Evolutionary conservation across 2,329 filamentous ascomycete genomes (phyloP), one percentile per base, ranked within the genome.

Genomic region (Lecanosticta acicola): DNA sequence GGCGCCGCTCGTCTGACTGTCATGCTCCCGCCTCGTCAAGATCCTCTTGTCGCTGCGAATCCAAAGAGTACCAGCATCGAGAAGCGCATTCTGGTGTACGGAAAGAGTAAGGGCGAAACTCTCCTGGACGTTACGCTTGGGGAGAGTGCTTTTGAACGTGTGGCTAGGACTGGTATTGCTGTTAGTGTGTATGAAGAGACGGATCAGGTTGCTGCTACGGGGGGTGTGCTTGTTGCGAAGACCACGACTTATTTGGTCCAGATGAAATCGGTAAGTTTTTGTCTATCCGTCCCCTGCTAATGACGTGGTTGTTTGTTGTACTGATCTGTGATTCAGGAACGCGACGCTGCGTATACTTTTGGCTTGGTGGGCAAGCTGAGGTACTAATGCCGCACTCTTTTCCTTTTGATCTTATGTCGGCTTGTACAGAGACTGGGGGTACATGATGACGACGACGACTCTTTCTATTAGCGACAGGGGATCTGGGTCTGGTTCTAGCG

Each of bases 1-100:
- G 91, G 93, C 54, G 83, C 87, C 57, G 94, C 89, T 49, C 76
- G 81, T 32, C 71, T 98, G 49, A 87, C 85, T 13, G 88, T 98
- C 59, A 81, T 89, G 63, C 79, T 81, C 14, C 85, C 87, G n/a
- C 83, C 75, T 41, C 64, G 66, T 14, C 46, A 61, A 39, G 51
- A 62, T 55, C 37, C 63, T 32, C 43, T 53, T 32, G 40, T 59
- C 24, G 66, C 68, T 3, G 67, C 67, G 5, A 59, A 61, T 17
- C 65, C 68, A 13, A 52, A 48, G 51, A 66, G 47, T 33, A 78
- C 77, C 57, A 66, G 53, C 73, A 70, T 85, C 53, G 86, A 94
- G 70, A 96, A 96, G 71, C 83, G 91, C 7, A 81, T 98, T 48
- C 73, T 94, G 13, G 82, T 96, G 18, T 80, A 78, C 3, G 82